Evolutionary conservation across 2,329 filamentous ascomycete genomes (phyloP).

Genomic region (Cercospora sp.): DNA sequence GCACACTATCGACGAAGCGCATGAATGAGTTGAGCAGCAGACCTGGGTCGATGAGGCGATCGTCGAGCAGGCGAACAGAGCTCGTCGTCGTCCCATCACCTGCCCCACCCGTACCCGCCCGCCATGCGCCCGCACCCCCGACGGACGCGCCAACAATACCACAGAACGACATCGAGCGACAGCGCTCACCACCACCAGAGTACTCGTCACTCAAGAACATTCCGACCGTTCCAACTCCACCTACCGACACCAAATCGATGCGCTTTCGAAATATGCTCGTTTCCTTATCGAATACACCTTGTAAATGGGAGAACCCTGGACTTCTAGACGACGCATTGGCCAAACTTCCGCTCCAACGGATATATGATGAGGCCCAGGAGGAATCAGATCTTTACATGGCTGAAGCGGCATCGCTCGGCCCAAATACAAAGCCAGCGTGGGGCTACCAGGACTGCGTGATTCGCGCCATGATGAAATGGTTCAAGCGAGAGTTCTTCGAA

Average conservation of each 20-base stretch:
- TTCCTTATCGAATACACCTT: conserved; percentile 81
- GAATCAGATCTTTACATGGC: conserved; percentile 85
- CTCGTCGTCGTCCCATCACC: conserved; percentile 30
- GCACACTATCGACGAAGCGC: conserved; percentile 79
- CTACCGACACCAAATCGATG: conserved; percentile 53
- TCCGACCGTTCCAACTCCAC: conserved; percentile 72
- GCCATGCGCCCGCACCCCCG: conserved; percentile 25
- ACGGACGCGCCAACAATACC: conserved; percentile 35
- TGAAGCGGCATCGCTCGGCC: conserved; percentile 82
- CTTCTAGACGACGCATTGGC: conserved; percentile 88
- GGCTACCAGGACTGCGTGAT: conserved; percentile 98
- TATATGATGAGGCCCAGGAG: conserved; percentile 93
- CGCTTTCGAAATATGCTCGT: conserved; percentile 70
- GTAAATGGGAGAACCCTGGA: conserved; percentile 94
- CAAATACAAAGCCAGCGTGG: conserved; percentile 77
- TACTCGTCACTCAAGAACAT: conserved; percentile 65
- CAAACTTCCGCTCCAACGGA: conserved; percentile 81
- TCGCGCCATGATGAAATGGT: conserved; percentile 88
- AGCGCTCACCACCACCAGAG: conserved; percentile 52
- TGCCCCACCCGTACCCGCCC: conserved; percentile 22
- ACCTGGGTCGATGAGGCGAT: conserved; percentile 49
- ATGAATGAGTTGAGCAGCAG: conserved; percentile 70
- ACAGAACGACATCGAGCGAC: conserved; percentile 24
- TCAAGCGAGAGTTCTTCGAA: conserved; percentile 89
- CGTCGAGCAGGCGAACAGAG: conserved; percentile 55